Evolutionary conservation across 129 eudicot species (phyloP), one percentile per base, ranked within the genome.

Genomic region (Lactuca saligna): DNA sequence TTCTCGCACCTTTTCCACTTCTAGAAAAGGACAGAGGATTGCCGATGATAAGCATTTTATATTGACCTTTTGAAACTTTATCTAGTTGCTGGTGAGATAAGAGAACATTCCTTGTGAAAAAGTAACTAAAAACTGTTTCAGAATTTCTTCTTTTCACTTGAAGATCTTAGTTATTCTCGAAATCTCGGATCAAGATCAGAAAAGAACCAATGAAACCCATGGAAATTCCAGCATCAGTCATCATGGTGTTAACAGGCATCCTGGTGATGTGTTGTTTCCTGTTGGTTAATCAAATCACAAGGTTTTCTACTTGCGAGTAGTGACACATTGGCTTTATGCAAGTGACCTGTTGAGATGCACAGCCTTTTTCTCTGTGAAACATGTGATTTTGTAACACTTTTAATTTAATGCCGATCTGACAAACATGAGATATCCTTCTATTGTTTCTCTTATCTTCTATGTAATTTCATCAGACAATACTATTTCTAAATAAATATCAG

Each of bases 1-100:
- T 75, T 25, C 54, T 68, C 46, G 58, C 33, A 46, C 44, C 15
- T 75, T 66, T 75, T 8, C 73, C 74, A 38, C 62, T 68, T 49
- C 50, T 46, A 68, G 57, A 68, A 75, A 68, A 75, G 69, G 80
- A 68, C 63, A 68, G 69, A 69, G 49, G 25, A 51, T 48, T 59
- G 56, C 63, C 68, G 50, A 59, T 16, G 2, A 54, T 49, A 59
- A 37, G 7, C 50, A 46, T 46, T 53, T 51, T 75, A 54, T 61
- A 61, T 61, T 39, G 37, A 16, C 29, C 3, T 13, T 49, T 68
- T 54, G 62, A 39, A 54, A 29, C 64, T 53, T 68, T 68, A 68
- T 53, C 69, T 68, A 61, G 42, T 39, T 61, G 57, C 48, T 5
- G 74, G 50, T 57, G 72, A 60, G 75, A 60, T 68, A 76, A 58